A percentile compares a stretch with the other conserved stretches of the same genome.
These are phyloP conservation scores for Micractinium sp. DNA, from an alignment of 139 green algal genomes.

Conservation along the genomic window DNA sequence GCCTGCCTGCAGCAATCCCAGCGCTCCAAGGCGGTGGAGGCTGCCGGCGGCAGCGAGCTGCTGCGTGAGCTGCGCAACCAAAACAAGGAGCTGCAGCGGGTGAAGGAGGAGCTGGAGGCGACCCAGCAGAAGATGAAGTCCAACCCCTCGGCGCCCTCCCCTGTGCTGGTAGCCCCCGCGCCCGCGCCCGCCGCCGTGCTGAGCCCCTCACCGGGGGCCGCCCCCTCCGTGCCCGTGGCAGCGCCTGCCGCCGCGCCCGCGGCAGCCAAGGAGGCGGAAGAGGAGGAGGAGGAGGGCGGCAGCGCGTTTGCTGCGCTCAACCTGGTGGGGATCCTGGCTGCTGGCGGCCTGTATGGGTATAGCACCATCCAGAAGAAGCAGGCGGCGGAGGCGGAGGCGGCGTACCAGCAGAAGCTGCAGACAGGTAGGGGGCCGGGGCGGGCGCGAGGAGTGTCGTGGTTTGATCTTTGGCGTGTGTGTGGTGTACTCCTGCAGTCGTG, in stretches of 20 bases:
- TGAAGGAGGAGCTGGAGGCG: constrained; percentile 18
- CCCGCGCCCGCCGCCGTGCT: neutral
- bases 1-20: neutral
- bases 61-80: constrained; percentile 13
- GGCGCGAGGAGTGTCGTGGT: too few relatives aligned
- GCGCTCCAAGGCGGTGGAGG: neutral
- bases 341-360: constrained; percentile 36
- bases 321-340: constrained; percentile 48
- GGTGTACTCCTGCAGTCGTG: too few relatives aligned
- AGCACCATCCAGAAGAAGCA: constrained; percentile 44
- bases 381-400: constrained; percentile 20
- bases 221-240: neutral
- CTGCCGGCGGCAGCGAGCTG: constrained; percentile 13
- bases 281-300: constrained; percentile 15
- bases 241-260: neutral
- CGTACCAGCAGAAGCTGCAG: constrained; percentile 20
- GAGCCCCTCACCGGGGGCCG: neutral
- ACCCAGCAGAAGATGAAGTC: neutral
- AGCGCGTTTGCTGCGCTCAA: constrained; percentile 37
- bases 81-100: constrained; percentile 17
- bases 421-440: neutral
- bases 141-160: neutral
- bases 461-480: too few relatives aligned
- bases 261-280: neutral
- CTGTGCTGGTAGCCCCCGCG: neutral